Percentiles rank a stretch among this genome's conserved stretches.
These are phyloP conservation scores for Fraxinus anomala DNA, from an alignment of 257 asterid genomes.

Conservation along the genomic window DNA sequence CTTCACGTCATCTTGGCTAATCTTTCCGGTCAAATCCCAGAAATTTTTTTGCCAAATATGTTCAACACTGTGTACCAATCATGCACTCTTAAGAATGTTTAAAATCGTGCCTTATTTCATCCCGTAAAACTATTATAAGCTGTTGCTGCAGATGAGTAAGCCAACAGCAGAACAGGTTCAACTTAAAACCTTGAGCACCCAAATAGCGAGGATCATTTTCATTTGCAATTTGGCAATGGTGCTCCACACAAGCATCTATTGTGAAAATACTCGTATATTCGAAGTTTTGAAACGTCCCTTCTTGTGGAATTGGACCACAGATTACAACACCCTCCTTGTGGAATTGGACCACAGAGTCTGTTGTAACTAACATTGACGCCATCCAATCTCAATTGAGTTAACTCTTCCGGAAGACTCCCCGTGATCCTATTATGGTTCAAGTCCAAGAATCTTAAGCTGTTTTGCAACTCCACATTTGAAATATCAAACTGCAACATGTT, in stretches of 20 bases:
- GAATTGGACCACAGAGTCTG: constrained; percentile 52
- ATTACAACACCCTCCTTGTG: constrained; percentile 33
- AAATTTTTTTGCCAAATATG: too few species aligned
- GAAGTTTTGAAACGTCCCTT: constrained; percentile 37
- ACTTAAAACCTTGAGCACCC: not conserved
- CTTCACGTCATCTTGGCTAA: not conserved
- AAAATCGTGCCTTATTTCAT: too few species aligned
- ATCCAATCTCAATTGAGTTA: constrained; percentile 29
- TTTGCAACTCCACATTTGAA: constrained; percentile 49
- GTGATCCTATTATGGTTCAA: constrained; percentile 56
- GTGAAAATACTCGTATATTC: constrained; percentile 34
- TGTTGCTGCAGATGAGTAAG: not conserved
- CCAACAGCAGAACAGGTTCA: not conserved
- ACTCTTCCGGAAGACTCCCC: constrained; percentile 48
- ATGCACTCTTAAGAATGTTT: too few species aligned
- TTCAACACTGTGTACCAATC: too few species aligned
- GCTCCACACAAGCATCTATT: constrained; percentile 52
- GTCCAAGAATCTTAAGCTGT: constrained; percentile 40
- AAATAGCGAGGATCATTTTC: not conserved
- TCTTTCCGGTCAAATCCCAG: not conserved
- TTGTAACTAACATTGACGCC: constrained; percentile 59
- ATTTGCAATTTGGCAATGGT: constrained; percentile 39
- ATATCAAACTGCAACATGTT: constrained; percentile 53
- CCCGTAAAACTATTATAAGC: not conserved
- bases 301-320: too few species aligned